A percentile compares a stretch with the other conserved stretches of the same genome.
Conservation (phyloP, 1,284 basidiomycete genomes). For the Rugiboletus extremiorientalis region DNA sequence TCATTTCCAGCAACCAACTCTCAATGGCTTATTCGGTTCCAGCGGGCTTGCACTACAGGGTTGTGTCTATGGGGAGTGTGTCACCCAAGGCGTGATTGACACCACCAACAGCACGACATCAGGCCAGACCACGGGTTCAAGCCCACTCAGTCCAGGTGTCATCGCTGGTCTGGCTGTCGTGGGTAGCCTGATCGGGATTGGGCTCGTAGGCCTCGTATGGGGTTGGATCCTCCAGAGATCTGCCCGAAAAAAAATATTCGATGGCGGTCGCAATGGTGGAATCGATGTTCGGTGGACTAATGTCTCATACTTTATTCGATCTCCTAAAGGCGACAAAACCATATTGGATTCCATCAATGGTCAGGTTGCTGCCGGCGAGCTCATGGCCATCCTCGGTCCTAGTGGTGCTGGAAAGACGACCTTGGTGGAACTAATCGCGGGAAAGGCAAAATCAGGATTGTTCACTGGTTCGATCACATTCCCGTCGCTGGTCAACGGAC, state of each 20-base stretch:
- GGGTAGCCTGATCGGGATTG: slow-evolving; percentile 59
- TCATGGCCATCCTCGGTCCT: slow-evolving; percentile 87
- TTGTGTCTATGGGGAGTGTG: slow-evolving; percentile 86
- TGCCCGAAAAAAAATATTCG: slow-evolving; percentile 50
- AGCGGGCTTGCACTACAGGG: slow-evolving; percentile 66
- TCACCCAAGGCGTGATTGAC: slow-evolving; percentile 76
- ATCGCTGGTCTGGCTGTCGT: slow-evolving; percentile 87
- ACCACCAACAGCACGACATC: slow-evolving; percentile 36
- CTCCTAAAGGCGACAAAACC: slow-evolving; percentile 52
- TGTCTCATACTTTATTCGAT: slow-evolving; percentile 65
- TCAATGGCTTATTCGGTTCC: slow-evolving; percentile 70
- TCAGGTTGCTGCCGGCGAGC: slow-evolving; percentile 68
- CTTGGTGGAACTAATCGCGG: slow-evolving; percentile 81
- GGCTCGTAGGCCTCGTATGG: slow-evolving; percentile 56
- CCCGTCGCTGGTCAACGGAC: slow-evolving; percentile 36
- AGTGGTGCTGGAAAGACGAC: slow-evolving; percentile 89
- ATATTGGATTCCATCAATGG: slow-evolving; percentile 76
- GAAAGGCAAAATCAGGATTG: slow-evolving; percentile 71
- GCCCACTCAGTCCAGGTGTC: slow-evolving; percentile 69
- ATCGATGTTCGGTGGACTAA: slow-evolving; percentile 70
- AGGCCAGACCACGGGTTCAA: slow-evolving; percentile 29
- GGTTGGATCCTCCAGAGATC: slow-evolving; percentile 62
- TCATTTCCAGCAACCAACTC: slow-evolving; percentile 69
- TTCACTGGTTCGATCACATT: slow-evolving; percentile 65
- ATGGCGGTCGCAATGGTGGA: slow-evolving; percentile 43